Base-by-base conservation (phyloP, 2,329 filamentous ascomycete species). In the Gnomoniopsis smithogilvyi region DNA sequence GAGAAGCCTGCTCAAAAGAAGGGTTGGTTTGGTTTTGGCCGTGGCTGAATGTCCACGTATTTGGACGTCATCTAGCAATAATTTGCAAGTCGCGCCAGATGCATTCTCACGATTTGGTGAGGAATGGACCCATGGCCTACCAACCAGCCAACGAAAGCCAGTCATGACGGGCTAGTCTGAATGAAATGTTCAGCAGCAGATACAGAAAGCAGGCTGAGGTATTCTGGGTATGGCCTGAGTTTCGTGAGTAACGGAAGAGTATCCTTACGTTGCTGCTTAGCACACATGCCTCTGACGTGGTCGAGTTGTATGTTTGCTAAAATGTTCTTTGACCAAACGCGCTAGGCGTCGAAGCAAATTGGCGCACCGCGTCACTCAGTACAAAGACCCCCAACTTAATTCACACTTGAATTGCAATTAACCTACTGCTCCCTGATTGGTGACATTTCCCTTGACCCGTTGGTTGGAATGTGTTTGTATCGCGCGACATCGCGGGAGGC, bases 11-110 rank as follows among this genome's bases (percentile, higher is more conserved):
- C 81, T 53, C 78, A 82, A 64, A 91, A 88, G 78, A 87, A 80
- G 68, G 87, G 90, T 21, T 93, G 90, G 90, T 93, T 93, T 73
- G 86, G 89, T 0, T 92, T 92, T 69, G 82, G 82, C 48, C 74
- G 83, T 69, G 54, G 57, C 30, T 83, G 69, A 64, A 56, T 54
- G 56, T 30, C 17, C 21, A 21, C 12, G n/a, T 8, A 21, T 43
- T 14, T 55, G 7, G 12, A 48, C 19, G 49, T 17, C n/a, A 48
- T 48, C 14, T 30, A 12, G 22, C 22, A 11, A 36, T 26, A 19
- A 14, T 8, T 3, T 41, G 34, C 2, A 41, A 12, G 17, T n/a
- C 17, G 12, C 12, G 36, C 12, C 36, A 41, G 12, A n/a, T 41
- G 17, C 7, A 41, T 41, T 8, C 26, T 30, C 26, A 30, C 8